Percentiles rank a stretch among this genome's conserved stretches.
Evolutionary conservation across 495 filamentous ascomycete species (phyloP).

Genomic region (Lindgomyces ingoldianus): DNA sequence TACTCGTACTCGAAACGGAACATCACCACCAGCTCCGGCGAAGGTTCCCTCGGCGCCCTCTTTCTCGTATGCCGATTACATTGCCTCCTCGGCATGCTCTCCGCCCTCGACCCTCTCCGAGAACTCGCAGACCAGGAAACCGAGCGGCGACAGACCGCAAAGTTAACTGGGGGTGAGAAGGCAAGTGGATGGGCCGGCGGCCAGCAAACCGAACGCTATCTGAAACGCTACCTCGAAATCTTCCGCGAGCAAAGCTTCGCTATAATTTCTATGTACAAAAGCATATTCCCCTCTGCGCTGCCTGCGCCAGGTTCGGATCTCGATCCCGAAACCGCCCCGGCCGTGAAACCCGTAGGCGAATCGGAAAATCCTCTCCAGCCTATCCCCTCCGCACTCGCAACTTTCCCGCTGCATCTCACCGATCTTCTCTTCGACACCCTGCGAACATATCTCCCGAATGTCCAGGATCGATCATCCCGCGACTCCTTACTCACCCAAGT

Average conservation of each 20-base stretch:
- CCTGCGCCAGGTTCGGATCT: slow-evolving; percentile 41
- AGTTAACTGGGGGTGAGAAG: slow-evolving; percentile 27
- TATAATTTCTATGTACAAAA: slow-evolving; percentile 88
- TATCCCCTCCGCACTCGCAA: slow-evolving; percentile 74
- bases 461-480: slow-evolving; percentile 72
- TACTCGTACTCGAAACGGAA: slow-evolving; percentile 20
- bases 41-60: slow-evolving; percentile 70
- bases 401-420: slow-evolving; percentile 85
- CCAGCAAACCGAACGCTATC: slow-evolving; percentile 88
- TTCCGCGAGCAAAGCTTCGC: slow-evolving; percentile 98
- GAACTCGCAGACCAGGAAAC: slow-evolving; percentile 90
- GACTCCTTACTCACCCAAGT: slow-evolving; percentile 94
- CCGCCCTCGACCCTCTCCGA: slow-evolving; percentile 80
- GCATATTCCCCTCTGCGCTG: slow-evolving; percentile 69
- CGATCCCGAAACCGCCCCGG: slow-evolving; percentile 45
- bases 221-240: slow-evolving; percentile 96
- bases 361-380: slow-evolving; percentile 62
- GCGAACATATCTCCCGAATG: slow-evolving; percentile 75
- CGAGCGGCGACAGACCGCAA: slow-evolving; percentile 34
- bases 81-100: slow-evolving; percentile 76
- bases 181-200: slow-evolving; percentile 64
- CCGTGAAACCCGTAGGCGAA: slow-evolving; percentile 23
- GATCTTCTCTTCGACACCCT: slow-evolving; percentile 78
- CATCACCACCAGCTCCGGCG: slow-evolving; percentile 45
- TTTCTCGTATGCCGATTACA: slow-evolving; percentile 85